phyloP scores from a whole-genome alignment of 208 protist species.

The Leishmania guyanensis region DNA sequence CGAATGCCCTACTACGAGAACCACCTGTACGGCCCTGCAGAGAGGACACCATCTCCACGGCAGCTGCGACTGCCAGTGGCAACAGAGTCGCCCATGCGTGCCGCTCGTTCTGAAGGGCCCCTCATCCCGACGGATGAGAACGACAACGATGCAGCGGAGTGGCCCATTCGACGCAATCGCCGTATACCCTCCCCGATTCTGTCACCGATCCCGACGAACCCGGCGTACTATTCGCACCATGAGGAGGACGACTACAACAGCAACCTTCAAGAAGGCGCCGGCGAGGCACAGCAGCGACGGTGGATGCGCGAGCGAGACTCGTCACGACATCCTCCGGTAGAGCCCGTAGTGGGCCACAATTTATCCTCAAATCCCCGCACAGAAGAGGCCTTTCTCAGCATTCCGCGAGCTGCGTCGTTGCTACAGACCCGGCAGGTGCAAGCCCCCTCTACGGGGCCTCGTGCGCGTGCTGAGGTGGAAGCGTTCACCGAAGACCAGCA shows the following conservation, averaged over 20 bases:
- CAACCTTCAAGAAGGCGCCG: not conserved
- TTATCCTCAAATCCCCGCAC: not conserved
- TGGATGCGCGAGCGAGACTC: not conserved
- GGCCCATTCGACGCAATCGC: slow-evolving; percentile 12
- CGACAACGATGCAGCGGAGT: slow-evolving; percentile 6
- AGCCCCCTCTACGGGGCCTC: not conserved
- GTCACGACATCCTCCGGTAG: not conserved
- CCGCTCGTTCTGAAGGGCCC: not conserved
- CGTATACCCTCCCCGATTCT: slow-evolving; percentile 18
- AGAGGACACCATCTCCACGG: not conserved
- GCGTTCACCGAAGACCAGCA: not conserved
- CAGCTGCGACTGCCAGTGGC: not conserved
- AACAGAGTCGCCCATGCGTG: not conserved
- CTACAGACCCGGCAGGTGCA: not conserved
- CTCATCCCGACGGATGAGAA: not conserved
- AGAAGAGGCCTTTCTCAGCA: slow-evolving; percentile 7
- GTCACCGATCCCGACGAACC: slow-evolving; percentile 19
- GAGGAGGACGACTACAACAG: not conserved
- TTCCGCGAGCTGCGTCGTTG: slow-evolving; percentile 4
- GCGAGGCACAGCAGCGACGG: not conserved
- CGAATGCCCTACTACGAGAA: slow-evolving; percentile 16
- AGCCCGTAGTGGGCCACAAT: not conserved
- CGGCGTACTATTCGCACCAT: slow-evolving; percentile 18
- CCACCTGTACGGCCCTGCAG: not conserved
- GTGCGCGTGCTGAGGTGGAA: not conserved